phyloP scores from a whole-genome alignment of 805 yeast genomes.

The Starmerella riodocensis region DNA sequence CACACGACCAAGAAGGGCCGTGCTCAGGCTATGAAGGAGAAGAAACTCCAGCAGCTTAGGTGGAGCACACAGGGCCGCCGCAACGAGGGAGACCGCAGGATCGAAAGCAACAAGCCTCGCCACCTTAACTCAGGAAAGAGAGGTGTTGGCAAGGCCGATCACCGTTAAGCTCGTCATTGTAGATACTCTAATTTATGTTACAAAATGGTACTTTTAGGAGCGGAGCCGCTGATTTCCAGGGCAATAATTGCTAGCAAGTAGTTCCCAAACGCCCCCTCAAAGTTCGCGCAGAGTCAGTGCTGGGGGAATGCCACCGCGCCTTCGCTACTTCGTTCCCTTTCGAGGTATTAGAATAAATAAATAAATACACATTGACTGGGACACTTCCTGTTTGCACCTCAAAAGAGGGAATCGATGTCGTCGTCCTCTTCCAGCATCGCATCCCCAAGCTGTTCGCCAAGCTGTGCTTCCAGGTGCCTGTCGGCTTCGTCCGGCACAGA shows the following conservation, averaged over 20 bases:
- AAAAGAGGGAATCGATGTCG: constrained; percentile 23
- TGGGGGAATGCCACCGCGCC: too few relatives aligned
- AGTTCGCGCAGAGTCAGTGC: too few relatives aligned
- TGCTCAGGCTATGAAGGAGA: constrained; percentile 73
- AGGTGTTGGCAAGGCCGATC: constrained; percentile 84
- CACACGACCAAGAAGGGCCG: constrained; percentile 38
- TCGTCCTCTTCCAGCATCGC: constrained; percentile 28
- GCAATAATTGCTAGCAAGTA: too few relatives aligned
- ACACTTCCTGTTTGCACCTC: neutral
- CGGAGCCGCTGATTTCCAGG: too few relatives aligned
- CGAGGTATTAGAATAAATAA: neutral
- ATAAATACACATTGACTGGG: neutral
- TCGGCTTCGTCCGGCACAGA: constrained; percentile 1
- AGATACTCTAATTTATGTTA: too few relatives aligned
- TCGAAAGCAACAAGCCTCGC: constrained; percentile 73
- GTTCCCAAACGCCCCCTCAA: too few relatives aligned
- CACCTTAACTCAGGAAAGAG: constrained; percentile 95
- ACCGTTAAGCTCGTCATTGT: constrained; percentile 41
- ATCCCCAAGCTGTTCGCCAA: constrained; percentile 8
- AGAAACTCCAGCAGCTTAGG: constrained; percentile 81
- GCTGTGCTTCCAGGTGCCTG: constrained; percentile 1
- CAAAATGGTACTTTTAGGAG: too few relatives aligned
- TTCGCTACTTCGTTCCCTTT: too few relatives aligned
- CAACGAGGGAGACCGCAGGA: constrained; percentile 93
- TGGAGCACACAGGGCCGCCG: constrained; percentile 83